phyloP scores from a whole-genome alignment of 495 filamentous ascomycete species.

The Penicillium canariense region DNA sequence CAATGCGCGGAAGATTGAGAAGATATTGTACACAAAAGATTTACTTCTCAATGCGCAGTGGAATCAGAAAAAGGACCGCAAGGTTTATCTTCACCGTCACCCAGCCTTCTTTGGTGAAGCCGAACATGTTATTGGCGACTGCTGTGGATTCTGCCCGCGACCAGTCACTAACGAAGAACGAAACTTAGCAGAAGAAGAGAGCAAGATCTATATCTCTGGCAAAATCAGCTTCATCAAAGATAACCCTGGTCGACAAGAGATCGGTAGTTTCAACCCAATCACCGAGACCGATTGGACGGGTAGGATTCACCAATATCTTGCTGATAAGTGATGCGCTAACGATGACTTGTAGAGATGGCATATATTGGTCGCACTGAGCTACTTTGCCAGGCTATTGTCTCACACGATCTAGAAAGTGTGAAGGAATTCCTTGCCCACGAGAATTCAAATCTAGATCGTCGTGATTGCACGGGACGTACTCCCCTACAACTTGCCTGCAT shows the following conservation, averaged over 20 bases:
- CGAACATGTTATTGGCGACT: constrained; percentile 69
- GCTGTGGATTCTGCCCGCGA: constrained; percentile 72
- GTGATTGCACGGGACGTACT: constrained; percentile 79
- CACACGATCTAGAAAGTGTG: constrained; percentile 64
- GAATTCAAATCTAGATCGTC: constrained; percentile 55
- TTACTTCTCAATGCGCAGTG: constrained; percentile 83
- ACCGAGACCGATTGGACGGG: constrained; percentile 81
- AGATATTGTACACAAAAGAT: constrained; percentile 74
- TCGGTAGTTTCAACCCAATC: constrained; percentile 72
- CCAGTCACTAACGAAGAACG: constrained; percentile 66
- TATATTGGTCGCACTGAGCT: constrained; percentile 65
- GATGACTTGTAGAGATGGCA: constrained; percentile 46
- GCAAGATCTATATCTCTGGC: constrained; percentile 69
- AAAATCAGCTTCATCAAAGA: constrained; percentile 69
- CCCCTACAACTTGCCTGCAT: constrained; percentile 74
- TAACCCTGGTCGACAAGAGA: constrained; percentile 74
- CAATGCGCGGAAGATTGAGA: constrained; percentile 71
- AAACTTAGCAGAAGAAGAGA: constrained; percentile 65
- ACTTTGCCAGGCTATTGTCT: constrained; percentile 74
- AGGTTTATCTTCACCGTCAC: constrained; percentile 74
- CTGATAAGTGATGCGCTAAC: neutral
- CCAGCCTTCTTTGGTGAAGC: constrained; percentile 70
- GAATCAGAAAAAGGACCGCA: constrained; percentile 69
- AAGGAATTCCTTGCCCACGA: constrained; percentile 63
- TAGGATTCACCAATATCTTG: constrained; percentile 35